Base-by-base conservation (phyloP, 768 basidiomycete species). In the Tricholoma furcatifolium region DNA sequence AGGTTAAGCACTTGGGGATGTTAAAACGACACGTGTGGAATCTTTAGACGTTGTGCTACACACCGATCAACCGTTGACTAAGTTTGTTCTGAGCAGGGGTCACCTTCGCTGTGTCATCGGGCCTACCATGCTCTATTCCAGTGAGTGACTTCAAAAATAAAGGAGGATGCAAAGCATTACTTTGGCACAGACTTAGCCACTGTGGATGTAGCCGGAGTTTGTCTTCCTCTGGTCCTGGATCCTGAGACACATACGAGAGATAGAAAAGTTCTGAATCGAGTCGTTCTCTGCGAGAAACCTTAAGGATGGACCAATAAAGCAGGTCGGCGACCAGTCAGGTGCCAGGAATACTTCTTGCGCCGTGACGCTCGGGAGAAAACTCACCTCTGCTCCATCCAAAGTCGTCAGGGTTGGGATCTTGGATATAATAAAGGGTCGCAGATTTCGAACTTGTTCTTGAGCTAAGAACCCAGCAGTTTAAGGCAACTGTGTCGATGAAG, bases 231-330 rank as follows among this genome's bases (percentile, higher is more conserved):
- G 78, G 71, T 35, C 56, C 48, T 36, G 72, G 69, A 24, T 74
- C 75, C 42, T 76, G 78, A 47, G 75, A 73, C 56, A 91, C 71
- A 56, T 77, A 74, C 10, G 88, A 87, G 44, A 93, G 74, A 69
- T 93, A 96, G 64, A 89, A 89, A 21, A 91, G 65, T 67, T 96
- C 93, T 44, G 84, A 82, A 61, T 95, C 93, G n/a, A 69, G 72
- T 36, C 93, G 78, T 65, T 93, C 90, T 57, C 78, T 83, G 8
- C 65, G 57, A 8, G 85, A 80, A 41, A 94, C 81, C 90, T 93
- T 58, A 21, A 5, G 7, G 17, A 55, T 49, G 50, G 38, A 45
- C 45, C 40, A 51, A 31, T 47, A 39, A 43, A 36, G 53, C 44
- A 55, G 47, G 15, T 34, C 35, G n/a, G n/a, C n/a, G n/a, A n/a